Conservation (phyloP, 2,329 filamentous ascomycete genomes). For the Trichophyton verrucosum region DNA sequence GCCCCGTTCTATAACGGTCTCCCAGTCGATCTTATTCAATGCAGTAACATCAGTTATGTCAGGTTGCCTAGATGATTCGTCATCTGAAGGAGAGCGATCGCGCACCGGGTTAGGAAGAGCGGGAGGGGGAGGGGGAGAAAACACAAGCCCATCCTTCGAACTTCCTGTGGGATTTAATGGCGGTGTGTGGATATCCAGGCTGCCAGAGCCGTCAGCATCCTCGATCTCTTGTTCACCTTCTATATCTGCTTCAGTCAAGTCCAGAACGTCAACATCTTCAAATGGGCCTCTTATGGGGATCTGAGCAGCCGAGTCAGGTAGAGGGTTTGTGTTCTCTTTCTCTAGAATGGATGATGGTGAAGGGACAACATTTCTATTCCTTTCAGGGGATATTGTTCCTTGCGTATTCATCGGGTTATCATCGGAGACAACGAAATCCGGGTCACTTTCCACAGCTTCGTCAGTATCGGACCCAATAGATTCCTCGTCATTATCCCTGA, state of each 20-base stretch:
- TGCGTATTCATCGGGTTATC: not conserved
- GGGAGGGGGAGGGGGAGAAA: not conserved
- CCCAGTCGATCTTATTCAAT: conserved; percentile 24
- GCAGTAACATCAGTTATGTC: conserved; percentile 18
- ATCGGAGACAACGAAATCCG: conserved; percentile 23
- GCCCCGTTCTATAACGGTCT: conserved; percentile 23
- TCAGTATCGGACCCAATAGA: conserved; percentile 21
- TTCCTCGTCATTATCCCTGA: conserved; percentile 21
- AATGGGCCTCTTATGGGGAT: not conserved
- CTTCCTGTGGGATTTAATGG: conserved; percentile 22
- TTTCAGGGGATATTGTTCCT: not conserved
- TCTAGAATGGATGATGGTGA: not conserved
- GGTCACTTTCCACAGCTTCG: conserved; percentile 17
- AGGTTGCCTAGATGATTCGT: conserved; percentile 8
- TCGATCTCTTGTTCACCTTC: conserved; percentile 4
- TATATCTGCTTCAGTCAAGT: conserved; percentile 23
- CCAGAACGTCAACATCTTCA: conserved; percentile 18
- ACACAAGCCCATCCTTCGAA: not conserved
- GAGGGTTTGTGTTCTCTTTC: not conserved
- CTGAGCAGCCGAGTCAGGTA: not conserved
- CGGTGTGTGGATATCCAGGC: conserved; percentile 25
- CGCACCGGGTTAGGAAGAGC: not conserved
- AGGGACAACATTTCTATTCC: not conserved
- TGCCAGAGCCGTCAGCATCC: conserved; percentile 9
- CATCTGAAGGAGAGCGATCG: not conserved